Base-by-base conservation (phyloP, 345 rosid species). In the Syzygium jambos region DNA sequence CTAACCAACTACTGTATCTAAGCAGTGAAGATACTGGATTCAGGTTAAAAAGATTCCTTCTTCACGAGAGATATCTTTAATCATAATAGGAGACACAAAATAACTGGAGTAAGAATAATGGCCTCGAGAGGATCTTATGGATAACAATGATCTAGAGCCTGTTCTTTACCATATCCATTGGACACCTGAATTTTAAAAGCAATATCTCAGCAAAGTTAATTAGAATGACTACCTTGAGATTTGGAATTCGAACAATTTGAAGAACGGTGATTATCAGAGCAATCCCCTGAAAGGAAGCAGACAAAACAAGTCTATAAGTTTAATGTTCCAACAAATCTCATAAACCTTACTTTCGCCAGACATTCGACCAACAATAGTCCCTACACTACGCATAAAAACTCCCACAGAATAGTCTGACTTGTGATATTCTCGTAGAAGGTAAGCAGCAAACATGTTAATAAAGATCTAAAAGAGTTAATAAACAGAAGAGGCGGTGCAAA, bases 201-300 rank as follows among this genome's bases (percentile, higher is more conserved):
- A 34, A 73, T 73, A 73, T 73, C 82, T 73, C 27, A 19, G 82
- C 80, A 73, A 43, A 73, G 82, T 73, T 38, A 19, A 38, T 73
- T 22, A 41, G 82, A 73, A 73, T 73, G 63, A 84, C 68, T 93
- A 98, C 99, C 99, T 98, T 96, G 85, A 98, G 98, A 92, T 96
- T 98, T 80, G 99, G 99, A 84, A 98, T 92, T 85, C 92, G 98
- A 90, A 96, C 99, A 90, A 98, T 95, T 90, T 98, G 99, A 89
- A 98, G 92, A 78, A 98, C 99, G 46, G 98, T 96, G 93, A 98
- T 93, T 88, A 98, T 96, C 90, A 98, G 89, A 13, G 99, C 98
- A 91, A 98, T 95, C 87, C 99, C 99, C 99, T 95, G 92, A 82
- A 90, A 88, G 38, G 68, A 90, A 11, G 91, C 89, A 49, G 89